Conservation (phyloP, 768 basidiomycete genomes). For the Termitomyces eurrhizus region DNA sequence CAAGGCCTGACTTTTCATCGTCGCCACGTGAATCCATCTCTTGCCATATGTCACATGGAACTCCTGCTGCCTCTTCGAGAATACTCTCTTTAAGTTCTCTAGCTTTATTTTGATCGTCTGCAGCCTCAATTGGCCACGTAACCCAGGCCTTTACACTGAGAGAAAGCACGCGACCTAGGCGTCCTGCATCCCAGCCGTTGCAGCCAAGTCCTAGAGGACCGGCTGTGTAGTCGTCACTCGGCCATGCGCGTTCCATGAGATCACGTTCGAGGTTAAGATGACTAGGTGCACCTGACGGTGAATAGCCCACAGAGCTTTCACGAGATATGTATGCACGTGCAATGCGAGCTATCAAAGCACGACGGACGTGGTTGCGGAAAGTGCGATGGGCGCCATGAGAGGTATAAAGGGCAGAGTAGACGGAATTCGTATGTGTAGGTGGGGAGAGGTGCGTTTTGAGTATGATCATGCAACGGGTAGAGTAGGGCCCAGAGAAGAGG, state of each 20-base stretch:
- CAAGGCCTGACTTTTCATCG: conserved; percentile 45
- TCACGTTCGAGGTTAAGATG: conserved; percentile 59
- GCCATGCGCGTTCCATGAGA: conserved; percentile 71
- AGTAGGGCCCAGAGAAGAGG: conserved; percentile 63
- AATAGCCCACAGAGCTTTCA: conserved; percentile 47
- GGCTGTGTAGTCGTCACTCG: conserved; percentile 50
- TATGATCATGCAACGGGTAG: conserved; percentile 59
- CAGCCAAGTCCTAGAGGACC: conserved; percentile 24
- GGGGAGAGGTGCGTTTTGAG: conserved; percentile 59
- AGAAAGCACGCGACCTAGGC: conserved; percentile 51
- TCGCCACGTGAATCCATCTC: conserved; percentile 61
- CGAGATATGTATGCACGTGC: conserved; percentile 64
- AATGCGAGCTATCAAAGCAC: conserved; percentile 55
- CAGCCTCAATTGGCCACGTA: conserved; percentile 26
- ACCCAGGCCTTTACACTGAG: conserved; percentile 62
- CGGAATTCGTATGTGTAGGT: conserved; percentile 22
- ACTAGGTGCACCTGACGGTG: conserved; percentile 55
- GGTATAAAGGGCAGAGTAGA: conserved; percentile 34
- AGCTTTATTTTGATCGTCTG: conserved; percentile 26
- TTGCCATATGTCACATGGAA: conserved; percentile 69
- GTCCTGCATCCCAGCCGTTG: conserved; percentile 63
- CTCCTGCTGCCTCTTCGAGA: conserved; percentile 65
- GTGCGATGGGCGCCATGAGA: conserved; percentile 61
- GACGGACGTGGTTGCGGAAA: conserved; percentile 59
- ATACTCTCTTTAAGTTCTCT: conserved; percentile 47